A percentile compares a stretch with the other conserved stretches of the same genome.
Evolutionary conservation across 192 early-diverging fungal species (phyloP).

Genomic region (Anaeromyces robustus): DNA sequence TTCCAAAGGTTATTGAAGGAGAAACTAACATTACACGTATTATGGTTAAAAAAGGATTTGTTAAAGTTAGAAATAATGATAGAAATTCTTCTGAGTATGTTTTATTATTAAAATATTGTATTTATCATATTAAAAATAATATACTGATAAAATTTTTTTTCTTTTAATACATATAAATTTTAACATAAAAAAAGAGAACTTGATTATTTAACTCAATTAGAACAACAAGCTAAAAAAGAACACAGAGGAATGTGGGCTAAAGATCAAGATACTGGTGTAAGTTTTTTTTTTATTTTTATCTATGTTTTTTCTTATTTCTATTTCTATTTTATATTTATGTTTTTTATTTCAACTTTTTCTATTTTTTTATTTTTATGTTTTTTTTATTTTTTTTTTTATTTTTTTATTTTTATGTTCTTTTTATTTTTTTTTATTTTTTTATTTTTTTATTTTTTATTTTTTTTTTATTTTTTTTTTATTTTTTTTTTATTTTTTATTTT

Average conservation of each 20-base stretch:
- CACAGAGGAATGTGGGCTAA: conserved; percentile 65
- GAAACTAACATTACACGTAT: conserved; percentile 53
- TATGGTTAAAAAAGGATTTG: conserved; percentile 70
- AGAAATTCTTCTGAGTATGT: conserved; percentile 17
- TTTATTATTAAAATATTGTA: not conserved
- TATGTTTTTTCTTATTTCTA: too few species aligned
- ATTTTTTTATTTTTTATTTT: too few species aligned
- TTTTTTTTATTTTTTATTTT: too few species aligned
- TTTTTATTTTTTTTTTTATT: too few species aligned
- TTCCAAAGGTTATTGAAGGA: conserved; percentile 21
- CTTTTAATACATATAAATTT: too few species aligned
- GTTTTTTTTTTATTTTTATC: not conserved
- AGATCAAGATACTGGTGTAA: conserved; percentile 14
- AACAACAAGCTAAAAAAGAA: conserved; percentile 52
- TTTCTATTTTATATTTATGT: too few species aligned
- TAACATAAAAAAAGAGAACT: conserved; percentile 19
- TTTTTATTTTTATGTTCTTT: too few species aligned
- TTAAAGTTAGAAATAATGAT: conserved; percentile 45
- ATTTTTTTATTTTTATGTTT: too few species aligned
- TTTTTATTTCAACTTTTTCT: too few species aligned
- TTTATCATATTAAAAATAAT: too few species aligned
- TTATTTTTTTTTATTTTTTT: too few species aligned
- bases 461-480: too few species aligned
- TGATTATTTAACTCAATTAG: conserved; percentile 28
- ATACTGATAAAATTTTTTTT: not conserved